Evolutionary conservation across 2,329 filamentous ascomycete species (phyloP).

Genomic region (Diaporthe ampelina): DNA sequence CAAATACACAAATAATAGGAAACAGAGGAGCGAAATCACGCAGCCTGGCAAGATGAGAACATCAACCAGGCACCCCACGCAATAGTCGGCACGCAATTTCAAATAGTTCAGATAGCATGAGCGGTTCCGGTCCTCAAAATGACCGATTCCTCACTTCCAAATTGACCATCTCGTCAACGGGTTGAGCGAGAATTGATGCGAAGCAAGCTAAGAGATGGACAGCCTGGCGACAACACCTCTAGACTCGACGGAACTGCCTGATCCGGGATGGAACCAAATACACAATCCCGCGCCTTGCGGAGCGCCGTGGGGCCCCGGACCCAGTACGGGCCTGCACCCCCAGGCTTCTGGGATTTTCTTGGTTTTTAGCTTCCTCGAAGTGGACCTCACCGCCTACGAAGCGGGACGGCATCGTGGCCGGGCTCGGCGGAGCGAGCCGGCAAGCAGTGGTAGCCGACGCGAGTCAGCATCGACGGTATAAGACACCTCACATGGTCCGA

Average conservation of each 20-base stretch:
- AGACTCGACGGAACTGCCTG: slow-evolving; percentile 5
- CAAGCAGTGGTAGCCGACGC: neutral
- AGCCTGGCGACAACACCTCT: neutral
- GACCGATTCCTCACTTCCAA: neutral
- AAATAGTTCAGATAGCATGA: neutral
- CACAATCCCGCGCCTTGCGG: neutral
- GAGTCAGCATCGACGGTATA: slow-evolving; percentile 1
- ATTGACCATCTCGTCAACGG: neutral
- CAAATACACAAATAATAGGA: neutral
- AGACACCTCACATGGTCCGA: neutral
- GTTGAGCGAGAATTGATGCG: neutral
- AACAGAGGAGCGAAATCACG: neutral
- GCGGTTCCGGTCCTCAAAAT: neutral
- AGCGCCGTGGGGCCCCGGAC: slow-evolving; percentile 16
- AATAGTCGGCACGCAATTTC: too few relatives aligned
- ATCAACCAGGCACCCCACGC: neutral
- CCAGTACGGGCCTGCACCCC: neutral
- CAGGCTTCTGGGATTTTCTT: slow-evolving; percentile 10
- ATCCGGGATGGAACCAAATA: neutral
- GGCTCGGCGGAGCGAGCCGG: neutral
- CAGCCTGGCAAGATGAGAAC: neutral
- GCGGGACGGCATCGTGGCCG: neutral
- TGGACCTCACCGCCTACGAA: slow-evolving; percentile 13
- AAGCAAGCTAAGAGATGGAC: neutral
- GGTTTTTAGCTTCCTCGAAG: neutral